These are phyloP conservation scores for Senecio squalidus DNA, from an alignment of 140 eudicot species.

Conservation along the genomic window DNA sequence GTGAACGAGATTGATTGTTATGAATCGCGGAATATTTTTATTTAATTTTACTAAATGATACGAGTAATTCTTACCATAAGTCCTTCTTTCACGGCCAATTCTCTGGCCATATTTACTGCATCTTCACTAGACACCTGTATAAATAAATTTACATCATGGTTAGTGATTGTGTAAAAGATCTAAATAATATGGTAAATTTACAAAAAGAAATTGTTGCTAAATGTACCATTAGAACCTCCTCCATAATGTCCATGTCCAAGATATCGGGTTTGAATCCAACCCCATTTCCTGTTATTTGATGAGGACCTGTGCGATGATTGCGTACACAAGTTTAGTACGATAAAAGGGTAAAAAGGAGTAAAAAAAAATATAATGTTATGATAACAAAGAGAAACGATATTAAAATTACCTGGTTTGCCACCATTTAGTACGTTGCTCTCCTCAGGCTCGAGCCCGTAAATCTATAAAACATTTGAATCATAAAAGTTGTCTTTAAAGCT, in stretches of 20 bases:
- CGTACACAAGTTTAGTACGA: not conserved
- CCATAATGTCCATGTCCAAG: slow-evolving; percentile 95
- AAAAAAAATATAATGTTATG: not conserved
- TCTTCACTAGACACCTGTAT: slow-evolving; percentile 91
- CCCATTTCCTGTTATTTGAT: slow-evolving; percentile 90
- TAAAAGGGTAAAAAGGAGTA: not conserved
- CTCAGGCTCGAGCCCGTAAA: slow-evolving; percentile 89
- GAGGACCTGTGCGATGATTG: slow-evolving; percentile 58
- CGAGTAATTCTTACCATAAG: slow-evolving; percentile 81
- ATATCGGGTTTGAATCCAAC: slow-evolving; percentile 97
- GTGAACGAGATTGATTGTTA: too few relatives aligned
- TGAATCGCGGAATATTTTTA: too few relatives aligned
- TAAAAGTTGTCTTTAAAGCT: too few relatives aligned
- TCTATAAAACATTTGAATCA: slow-evolving; percentile 40
- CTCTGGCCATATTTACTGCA: slow-evolving; percentile 92
- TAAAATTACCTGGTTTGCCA: slow-evolving; percentile 76
- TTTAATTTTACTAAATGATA: too few relatives aligned
- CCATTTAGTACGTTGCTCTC: slow-evolving; percentile 94
- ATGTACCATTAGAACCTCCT: slow-evolving; percentile 86
- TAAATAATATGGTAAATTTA: not conserved
- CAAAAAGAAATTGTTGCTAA: not conserved
- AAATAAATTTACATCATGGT: too few relatives aligned
- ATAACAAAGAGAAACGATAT: not conserved
- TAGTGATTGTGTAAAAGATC: too few relatives aligned
- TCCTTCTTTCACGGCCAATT: slow-evolving; percentile 90